These are phyloP conservation scores for Podospora sp. DNA, from an alignment of 495 filamentous ascomycete species.

Conservation along the genomic window DNA sequence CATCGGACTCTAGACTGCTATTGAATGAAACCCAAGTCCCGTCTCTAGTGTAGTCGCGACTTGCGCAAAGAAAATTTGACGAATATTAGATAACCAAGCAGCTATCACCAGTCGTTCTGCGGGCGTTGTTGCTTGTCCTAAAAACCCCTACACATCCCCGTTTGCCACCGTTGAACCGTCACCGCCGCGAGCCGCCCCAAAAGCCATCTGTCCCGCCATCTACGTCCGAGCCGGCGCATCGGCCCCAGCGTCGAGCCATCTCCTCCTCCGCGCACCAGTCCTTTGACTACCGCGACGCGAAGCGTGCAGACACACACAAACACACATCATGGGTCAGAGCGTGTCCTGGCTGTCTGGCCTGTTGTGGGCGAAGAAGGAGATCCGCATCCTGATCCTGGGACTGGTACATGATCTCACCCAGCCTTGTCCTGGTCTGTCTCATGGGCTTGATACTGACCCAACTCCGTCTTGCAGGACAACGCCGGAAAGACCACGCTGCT, in stretches of 20 bases:
- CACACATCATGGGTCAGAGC: constrained; percentile 72
- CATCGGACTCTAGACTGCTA: not conserved
- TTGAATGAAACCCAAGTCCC: constrained; percentile 20
- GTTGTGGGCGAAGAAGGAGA: constrained; percentile 93
- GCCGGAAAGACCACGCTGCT: constrained; percentile 97
- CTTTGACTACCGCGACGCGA: not conserved
- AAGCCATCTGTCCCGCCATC: not conserved
- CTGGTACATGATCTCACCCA: constrained; percentile 63
- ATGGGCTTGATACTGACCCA: constrained; percentile 24
- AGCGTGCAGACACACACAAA: not conserved
- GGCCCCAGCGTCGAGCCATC: constrained; percentile 1
- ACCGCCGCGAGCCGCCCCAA: not conserved
- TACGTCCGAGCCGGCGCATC: constrained; percentile 7
- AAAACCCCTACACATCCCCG: not conserved
- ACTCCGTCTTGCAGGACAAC: constrained; percentile 72
- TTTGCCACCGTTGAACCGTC: not conserved
- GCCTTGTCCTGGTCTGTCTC: not conserved
- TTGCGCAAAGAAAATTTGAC: constrained; percentile 17
- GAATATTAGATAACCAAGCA: constrained; percentile 11
- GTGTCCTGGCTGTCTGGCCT: constrained; percentile 75
- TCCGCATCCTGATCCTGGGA: constrained; percentile 92
- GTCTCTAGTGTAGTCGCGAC: constrained; percentile 20
- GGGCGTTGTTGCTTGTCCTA: not conserved
- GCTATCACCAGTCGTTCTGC: not conserved
- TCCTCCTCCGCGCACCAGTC: not conserved